Evolutionary conservation across 2,329 filamentous ascomycete genomes (phyloP).

Genomic region (Hypoxylon sp.): DNA sequence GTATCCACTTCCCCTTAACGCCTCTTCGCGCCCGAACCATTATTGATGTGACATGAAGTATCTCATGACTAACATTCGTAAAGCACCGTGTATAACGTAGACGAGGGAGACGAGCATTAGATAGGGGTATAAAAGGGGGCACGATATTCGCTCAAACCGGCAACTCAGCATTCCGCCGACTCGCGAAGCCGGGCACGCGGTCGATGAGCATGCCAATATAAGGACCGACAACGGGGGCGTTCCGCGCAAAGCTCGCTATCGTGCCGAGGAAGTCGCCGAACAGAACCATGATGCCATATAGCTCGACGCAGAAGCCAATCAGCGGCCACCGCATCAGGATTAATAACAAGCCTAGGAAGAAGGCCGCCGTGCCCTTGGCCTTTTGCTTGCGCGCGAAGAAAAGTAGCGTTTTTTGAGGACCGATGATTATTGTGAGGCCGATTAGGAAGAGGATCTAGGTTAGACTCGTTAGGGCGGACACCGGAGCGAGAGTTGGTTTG

Average conservation of each 20-base stretch:
- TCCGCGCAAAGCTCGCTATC: constrained; percentile 88
- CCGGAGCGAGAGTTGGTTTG: neutral
- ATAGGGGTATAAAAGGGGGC: constrained; percentile 8
- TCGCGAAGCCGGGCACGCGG: constrained; percentile 70
- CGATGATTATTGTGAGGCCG: constrained; percentile 96
- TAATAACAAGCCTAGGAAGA: constrained; percentile 84
- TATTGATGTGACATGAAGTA: constrained; percentile 1
- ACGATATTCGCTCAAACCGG: constrained; percentile 72
- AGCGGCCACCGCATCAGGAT: constrained; percentile 94
- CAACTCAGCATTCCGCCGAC: constrained; percentile 79
- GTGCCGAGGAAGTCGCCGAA: constrained; percentile 98
- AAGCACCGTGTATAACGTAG: constrained; percentile 19
- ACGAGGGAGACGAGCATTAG: constrained; percentile 18
- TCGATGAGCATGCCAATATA: constrained; percentile 85
- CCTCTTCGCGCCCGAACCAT: constrained; percentile 7
- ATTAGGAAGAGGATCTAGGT: constrained; percentile 94
- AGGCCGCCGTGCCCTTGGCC: constrained; percentile 89
- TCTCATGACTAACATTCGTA: constrained; percentile 21
- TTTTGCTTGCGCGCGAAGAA: constrained; percentile 98
- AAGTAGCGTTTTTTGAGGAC: constrained; percentile 86
- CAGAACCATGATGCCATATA: constrained; percentile 92
- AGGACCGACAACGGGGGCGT: constrained; percentile 86
- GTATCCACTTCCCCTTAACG: constrained; percentile 22
- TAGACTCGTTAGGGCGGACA: constrained; percentile 2
- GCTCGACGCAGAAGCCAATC: constrained; percentile 88